A percentile compares a stretch with the other conserved stretches of the same genome.
phyloP scores from a whole-genome alignment of 805 yeast genomes.

The Ogataea corticis region DNA sequence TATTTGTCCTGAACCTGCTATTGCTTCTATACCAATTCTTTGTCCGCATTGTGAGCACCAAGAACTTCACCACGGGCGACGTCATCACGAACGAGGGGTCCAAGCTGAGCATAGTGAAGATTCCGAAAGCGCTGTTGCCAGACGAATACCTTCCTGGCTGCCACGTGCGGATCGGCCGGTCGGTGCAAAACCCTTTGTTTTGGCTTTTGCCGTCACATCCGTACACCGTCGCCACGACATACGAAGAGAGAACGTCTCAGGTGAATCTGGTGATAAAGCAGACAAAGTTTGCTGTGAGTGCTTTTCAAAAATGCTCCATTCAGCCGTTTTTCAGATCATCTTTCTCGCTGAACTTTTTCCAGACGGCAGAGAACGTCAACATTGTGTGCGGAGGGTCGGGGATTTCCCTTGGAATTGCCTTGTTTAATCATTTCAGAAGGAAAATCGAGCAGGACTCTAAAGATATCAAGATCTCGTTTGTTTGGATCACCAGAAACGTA shows the following conservation, averaged over 20 bases:
- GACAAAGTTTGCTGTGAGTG: constrained; percentile 37
- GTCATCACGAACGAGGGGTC: constrained; percentile 26
- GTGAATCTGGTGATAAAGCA: constrained; percentile 48
- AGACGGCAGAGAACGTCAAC: constrained; percentile 49
- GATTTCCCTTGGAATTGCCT: constrained; percentile 59
- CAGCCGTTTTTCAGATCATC: constrained; percentile 45
- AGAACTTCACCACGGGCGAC: constrained; percentile 20
- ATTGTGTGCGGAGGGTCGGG: constrained; percentile 77
- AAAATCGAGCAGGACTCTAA: constrained; percentile 24
- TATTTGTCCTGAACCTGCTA: constrained; percentile 29
- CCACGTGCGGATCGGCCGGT: constrained; percentile 52
- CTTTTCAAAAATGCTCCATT: constrained; percentile 38
- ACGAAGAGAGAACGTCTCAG: constrained; percentile 30
- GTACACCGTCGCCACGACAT: constrained; percentile 53
- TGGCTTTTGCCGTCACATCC: constrained; percentile 68
- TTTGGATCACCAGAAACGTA: constrained; percentile 55
- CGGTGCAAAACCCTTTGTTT: constrained; percentile 39
- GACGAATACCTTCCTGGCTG: constrained; percentile 49
- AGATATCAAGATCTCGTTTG: constrained; percentile 39
- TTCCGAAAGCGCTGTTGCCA: constrained; percentile 25
- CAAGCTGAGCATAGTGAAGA: constrained; percentile 21
- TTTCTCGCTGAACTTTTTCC: constrained; percentile 43
- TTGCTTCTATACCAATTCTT: constrained; percentile 40
- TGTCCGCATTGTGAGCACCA: constrained; percentile 31
- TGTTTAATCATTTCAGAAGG: constrained; percentile 42